A percentile compares a stretch with the other conserved stretches of the same genome.
These are phyloP conservation scores for Astragalus membranaceus DNA, from an alignment of 306 rosid species.

Conservation along the genomic window DNA sequence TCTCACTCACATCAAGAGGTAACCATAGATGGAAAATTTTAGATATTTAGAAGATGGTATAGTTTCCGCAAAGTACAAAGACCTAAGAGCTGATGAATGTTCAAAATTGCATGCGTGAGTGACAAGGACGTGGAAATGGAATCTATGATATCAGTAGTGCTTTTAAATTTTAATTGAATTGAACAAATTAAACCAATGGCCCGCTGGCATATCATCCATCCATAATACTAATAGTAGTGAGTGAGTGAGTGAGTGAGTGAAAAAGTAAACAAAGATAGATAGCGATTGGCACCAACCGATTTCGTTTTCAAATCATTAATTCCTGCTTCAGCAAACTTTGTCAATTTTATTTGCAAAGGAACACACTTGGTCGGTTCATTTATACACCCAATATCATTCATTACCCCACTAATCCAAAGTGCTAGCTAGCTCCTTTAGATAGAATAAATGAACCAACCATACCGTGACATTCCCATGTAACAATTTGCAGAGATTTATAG, in stretches of 20 bases:
- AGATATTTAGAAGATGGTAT: not conserved
- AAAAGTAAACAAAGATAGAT: no score
- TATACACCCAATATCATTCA: not conserved
- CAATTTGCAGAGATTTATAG: no score
- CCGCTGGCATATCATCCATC: conserved; percentile 10
- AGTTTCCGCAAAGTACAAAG: not conserved
- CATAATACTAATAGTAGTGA: not conserved
- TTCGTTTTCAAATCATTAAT: conserved; percentile 12
- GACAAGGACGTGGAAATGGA: not conserved
- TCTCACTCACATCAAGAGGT: not conserved
- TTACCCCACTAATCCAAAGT: not conserved
- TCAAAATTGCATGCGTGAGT: not conserved
- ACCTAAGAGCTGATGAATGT: not conserved
- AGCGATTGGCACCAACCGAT: no score
- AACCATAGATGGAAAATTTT: not conserved
- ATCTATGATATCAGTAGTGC: no score
- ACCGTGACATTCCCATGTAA: no score
- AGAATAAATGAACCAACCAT: no score
- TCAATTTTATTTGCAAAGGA: not conserved
- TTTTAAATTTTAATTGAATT: not conserved
- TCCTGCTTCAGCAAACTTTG: conserved; percentile 5
- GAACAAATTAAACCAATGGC: not conserved
- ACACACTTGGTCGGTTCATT: conserved; percentile 24
- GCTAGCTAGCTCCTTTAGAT: no score
- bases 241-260: no score